A percentile compares a stretch with the other conserved stretches of the same genome.
Evolutionary conservation across 805 yeast genomes (phyloP).

Genomic region (Spathaspora boniae): DNA sequence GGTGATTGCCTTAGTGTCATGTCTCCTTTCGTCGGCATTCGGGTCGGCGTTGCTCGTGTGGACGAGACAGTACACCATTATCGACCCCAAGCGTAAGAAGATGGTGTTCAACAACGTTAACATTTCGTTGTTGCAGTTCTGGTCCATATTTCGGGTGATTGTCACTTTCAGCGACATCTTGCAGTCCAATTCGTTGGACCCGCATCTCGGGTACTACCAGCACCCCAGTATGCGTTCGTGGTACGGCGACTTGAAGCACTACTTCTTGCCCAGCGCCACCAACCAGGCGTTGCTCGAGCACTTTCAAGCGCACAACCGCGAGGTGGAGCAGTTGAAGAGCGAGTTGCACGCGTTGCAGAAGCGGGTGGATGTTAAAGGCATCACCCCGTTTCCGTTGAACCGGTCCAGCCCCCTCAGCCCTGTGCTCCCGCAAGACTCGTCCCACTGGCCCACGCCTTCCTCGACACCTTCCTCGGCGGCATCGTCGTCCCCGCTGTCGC

Average conservation of each 20-base stretch:
- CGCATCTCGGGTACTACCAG: constrained; percentile 1
- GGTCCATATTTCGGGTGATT: constrained; percentile 9
- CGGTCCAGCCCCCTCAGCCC: no score
- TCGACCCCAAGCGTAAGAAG: constrained; percentile 22
- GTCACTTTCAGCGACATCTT: constrained; percentile 8
- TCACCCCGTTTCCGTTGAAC: constrained; percentile 10
- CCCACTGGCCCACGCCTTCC: no score
- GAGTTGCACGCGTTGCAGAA: constrained; percentile 6
- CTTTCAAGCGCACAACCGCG: constrained; percentile 4
- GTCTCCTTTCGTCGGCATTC: constrained; percentile 23
- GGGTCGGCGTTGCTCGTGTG: constrained; percentile 27
- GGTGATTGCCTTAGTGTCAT: constrained; percentile 19
- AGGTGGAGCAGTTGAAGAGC: constrained; percentile 8
- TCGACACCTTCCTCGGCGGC: constrained; percentile 1
- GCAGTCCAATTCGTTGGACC: constrained; percentile 8
- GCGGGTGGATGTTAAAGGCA: constrained; percentile 1
- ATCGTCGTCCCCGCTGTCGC: constrained; percentile 5
- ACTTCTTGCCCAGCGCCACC: constrained; percentile 8
- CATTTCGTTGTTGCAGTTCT: constrained; percentile 28
- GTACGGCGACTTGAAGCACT: constrained; percentile 8
- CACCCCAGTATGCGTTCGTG: constrained; percentile 4
- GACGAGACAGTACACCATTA: constrained; percentile 22
- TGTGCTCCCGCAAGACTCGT: no score
- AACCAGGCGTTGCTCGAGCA: constrained; percentile 7
- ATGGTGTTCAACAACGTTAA: constrained; percentile 35